Conservation (phyloP, 192 early-diverging fungal genomes). For the Endogone sp. region DNA sequence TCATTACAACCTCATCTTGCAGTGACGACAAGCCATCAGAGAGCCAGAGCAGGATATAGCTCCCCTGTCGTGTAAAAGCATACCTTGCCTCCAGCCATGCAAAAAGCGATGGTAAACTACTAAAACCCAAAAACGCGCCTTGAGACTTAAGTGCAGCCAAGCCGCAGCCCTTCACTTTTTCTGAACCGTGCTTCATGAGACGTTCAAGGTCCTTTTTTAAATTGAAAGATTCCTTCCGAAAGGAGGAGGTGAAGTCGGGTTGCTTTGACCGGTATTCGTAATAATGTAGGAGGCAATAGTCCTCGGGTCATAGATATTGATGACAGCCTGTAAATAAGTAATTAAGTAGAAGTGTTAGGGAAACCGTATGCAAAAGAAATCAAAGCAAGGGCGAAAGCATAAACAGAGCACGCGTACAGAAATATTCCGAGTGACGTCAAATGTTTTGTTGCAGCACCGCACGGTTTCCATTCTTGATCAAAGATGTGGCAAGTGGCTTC, state of each 20-base stretch:
- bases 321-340: neutral
- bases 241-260: conserved; percentile 9
- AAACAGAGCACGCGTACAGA: too few relatives aligned
- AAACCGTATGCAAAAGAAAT: too few relatives aligned
- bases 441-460: too few relatives aligned
- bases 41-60: conserved; percentile 9
- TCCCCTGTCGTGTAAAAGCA: conserved; percentile 19
- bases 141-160: conserved; percentile 8
- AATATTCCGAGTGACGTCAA: too few relatives aligned
- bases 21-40: conserved; percentile 10
- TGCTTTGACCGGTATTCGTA: conserved; percentile 7
- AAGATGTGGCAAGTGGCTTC: too few relatives aligned
- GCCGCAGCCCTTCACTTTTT: conserved; percentile 3
- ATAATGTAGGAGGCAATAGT: conserved; percentile 8
- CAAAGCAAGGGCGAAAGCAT: too few relatives aligned
- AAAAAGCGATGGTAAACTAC: conserved; percentile 12
- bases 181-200: too few relatives aligned
- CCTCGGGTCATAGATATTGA: neutral
- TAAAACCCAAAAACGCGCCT: conserved; percentile 10
- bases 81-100: conserved; percentile 15
- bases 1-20: too few relatives aligned
- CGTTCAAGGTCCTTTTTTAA: neutral
- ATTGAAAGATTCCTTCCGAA: neutral
- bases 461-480: too few relatives aligned
- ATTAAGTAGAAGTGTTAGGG: too few relatives aligned